Percentiles rank a stretch among this genome's conserved stretches.
Conservation (phyloP, 352 stramenopile genomes). For the Globisporangium splendens region DNA sequence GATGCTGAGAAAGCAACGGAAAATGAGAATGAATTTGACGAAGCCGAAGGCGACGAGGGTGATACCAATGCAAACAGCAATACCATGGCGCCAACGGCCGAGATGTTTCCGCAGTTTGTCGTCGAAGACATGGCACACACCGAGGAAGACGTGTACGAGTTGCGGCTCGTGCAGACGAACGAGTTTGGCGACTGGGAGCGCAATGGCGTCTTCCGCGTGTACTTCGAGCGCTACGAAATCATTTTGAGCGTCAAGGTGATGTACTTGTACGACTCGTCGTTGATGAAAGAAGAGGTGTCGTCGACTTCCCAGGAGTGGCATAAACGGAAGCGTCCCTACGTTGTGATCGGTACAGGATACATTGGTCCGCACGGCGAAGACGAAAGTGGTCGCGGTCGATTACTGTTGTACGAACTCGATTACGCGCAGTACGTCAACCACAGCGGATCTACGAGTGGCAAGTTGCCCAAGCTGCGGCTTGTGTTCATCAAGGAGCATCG, state of each 20-base stretch:
- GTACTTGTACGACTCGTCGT: slow-evolving; percentile 81
- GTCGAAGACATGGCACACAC: slow-evolving; percentile 64
- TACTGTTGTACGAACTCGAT: slow-evolving; percentile 86
- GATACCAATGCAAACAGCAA: slow-evolving; percentile 50
- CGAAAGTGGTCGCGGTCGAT: slow-evolving; percentile 73
- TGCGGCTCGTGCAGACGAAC: slow-evolving; percentile 75
- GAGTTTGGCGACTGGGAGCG: slow-evolving; percentile 79
- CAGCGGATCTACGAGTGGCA: slow-evolving; percentile 64
- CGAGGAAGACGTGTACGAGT: slow-evolving; percentile 81
- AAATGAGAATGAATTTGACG: slow-evolving; percentile 55
- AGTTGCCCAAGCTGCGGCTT: slow-evolving; percentile 74
- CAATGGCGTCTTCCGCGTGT: slow-evolving; percentile 72
- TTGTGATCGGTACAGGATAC: slow-evolving; percentile 81
- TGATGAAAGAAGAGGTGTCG: slow-evolving; percentile 70
- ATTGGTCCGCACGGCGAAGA: slow-evolving; percentile 84
- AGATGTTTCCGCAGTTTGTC: slow-evolving; percentile 72
- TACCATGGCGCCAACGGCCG: slow-evolving; percentile 72
- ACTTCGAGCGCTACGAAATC: slow-evolving; percentile 84
- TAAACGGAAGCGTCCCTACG: slow-evolving; percentile 75
- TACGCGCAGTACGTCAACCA: slow-evolving; percentile 87
- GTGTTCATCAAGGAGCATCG: slow-evolving; percentile 87
- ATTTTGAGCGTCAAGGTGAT: slow-evolving; percentile 84
- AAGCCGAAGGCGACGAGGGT: slow-evolving; percentile 43
- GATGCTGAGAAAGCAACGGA: slow-evolving; percentile 63
- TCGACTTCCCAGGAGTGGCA: slow-evolving; percentile 71